Conservation (phyloP, 2,329 filamentous ascomycete genomes). For the Penicillium vulpinum region DNA sequence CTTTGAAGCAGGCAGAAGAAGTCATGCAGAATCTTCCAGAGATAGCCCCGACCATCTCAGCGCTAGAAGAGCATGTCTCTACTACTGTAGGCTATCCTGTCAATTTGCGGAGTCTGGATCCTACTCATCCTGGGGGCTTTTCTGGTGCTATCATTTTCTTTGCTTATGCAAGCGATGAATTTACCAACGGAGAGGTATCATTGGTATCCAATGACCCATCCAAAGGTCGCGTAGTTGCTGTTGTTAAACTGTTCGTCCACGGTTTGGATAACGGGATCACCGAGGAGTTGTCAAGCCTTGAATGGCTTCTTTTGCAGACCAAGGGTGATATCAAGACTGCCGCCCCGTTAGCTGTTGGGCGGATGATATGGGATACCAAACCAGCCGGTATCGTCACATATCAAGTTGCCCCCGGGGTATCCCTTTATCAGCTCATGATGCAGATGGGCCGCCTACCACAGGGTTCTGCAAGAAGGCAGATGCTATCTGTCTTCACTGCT, state of each 20-base stretch:
- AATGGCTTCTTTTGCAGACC: neutral
- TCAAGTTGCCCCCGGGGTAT: neutral
- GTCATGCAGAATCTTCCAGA: neutral
- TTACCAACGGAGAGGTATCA: neutral
- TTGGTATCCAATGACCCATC: neutral
- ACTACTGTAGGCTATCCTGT: neutral
- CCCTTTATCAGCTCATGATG: constrained; percentile 1
- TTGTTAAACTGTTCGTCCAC: neutral
- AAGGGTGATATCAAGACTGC: neutral
- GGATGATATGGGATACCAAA: neutral
- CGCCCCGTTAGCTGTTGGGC: neutral
- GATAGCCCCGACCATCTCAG: neutral
- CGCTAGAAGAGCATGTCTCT: constrained; percentile 3
- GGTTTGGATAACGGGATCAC: constrained; percentile 1
- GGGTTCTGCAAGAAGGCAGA: neutral
- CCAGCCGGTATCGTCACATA: neutral
- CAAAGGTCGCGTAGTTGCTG: neutral
- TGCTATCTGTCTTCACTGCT: neutral
- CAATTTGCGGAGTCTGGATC: neutral
- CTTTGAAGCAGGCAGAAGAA: neutral
- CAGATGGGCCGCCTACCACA: neutral
- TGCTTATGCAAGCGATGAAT: neutral
- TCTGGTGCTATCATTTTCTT: constrained; percentile 4
- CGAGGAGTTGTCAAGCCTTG: constrained; percentile 1
- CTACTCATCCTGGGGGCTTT: neutral